Evolutionary conservation across 1,139 yeast genomes (phyloP).

Genomic region (Geotrichum candidum): DNA sequence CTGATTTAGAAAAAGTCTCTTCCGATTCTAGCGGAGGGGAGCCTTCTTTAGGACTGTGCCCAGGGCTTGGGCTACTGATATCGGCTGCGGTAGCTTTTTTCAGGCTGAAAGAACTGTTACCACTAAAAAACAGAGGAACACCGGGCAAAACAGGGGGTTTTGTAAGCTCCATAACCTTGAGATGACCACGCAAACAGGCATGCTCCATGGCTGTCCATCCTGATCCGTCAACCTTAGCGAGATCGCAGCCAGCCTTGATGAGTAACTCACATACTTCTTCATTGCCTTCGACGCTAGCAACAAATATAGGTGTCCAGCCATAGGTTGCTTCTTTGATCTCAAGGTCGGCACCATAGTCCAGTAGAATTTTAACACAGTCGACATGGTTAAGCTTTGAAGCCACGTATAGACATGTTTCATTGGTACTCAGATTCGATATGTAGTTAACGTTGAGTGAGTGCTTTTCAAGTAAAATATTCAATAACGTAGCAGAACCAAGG

Average conservation of each 20-base stretch:
- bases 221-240: constrained; percentile 62
- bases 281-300: constrained; percentile 85
- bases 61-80: not conserved
- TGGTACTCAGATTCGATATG: constrained; percentile 47
- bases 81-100: not conserved
- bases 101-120: not conserved
- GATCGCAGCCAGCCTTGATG: constrained; percentile 44
- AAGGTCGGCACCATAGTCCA: constrained; percentile 54
- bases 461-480: constrained; percentile 50
- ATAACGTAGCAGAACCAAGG: constrained; percentile 53
- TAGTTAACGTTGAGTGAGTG: constrained; percentile 57
- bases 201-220: constrained; percentile 99
- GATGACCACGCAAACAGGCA: constrained; percentile 85
- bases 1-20: not conserved
- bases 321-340: constrained; percentile 73
- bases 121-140: constrained; percentile 14
- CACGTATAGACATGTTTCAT: constrained; percentile 77
- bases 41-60: not conserved
- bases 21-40: not conserved
- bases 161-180: constrained; percentile 58
- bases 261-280: constrained; percentile 52
- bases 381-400: constrained; percentile 62
- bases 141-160: constrained; percentile 38
- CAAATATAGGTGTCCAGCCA: constrained; percentile 94
- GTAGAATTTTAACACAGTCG: constrained; percentile 52